These are phyloP conservation scores for Rhizopus delemar DNA, from an alignment of 371 early-diverging fungal genomes.

Conservation along the genomic window DNA sequence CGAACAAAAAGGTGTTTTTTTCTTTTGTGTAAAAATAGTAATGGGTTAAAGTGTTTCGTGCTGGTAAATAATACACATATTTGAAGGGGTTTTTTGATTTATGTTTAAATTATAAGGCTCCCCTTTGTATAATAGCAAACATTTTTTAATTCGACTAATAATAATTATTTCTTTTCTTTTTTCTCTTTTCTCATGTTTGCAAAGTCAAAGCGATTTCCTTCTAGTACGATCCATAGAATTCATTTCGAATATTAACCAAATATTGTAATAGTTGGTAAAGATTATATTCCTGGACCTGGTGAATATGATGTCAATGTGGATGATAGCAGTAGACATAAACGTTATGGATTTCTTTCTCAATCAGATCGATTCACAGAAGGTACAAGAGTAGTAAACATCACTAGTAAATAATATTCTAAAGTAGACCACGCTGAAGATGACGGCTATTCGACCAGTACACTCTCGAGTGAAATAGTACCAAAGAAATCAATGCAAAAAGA, in stretches of 20 bases:
- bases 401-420: background rate
- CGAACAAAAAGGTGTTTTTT: conserved; percentile 50
- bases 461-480: conserved; percentile 9
- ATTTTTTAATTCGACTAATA: conserved; percentile 2
- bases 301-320: conserved; percentile 38
- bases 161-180: conserved; percentile 9
- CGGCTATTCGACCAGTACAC: background rate
- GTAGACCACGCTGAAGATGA: background rate
- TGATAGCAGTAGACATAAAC: conserved; percentile 28
- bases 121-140: conserved; percentile 33
- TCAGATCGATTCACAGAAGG: conserved; percentile 31
- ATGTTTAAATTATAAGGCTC: background rate
- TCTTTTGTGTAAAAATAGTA: conserved; percentile 44
- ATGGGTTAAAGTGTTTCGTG: conserved; percentile 54
- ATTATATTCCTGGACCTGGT: conserved; percentile 47
- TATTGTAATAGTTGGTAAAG: conserved; percentile 29
- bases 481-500: conserved; percentile 43
- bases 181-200: conserved; percentile 36
- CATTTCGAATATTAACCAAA: background rate
- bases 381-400: background rate
- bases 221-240: conserved; percentile 24
- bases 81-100: conserved; percentile 4
- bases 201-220: conserved; percentile 45
- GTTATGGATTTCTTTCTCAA: conserved; percentile 36
- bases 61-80: conserved; percentile 39